Evolutionary conservation across 371 early-diverging fungal species (phyloP).

Genomic region (Coemansia sp.): DNA sequence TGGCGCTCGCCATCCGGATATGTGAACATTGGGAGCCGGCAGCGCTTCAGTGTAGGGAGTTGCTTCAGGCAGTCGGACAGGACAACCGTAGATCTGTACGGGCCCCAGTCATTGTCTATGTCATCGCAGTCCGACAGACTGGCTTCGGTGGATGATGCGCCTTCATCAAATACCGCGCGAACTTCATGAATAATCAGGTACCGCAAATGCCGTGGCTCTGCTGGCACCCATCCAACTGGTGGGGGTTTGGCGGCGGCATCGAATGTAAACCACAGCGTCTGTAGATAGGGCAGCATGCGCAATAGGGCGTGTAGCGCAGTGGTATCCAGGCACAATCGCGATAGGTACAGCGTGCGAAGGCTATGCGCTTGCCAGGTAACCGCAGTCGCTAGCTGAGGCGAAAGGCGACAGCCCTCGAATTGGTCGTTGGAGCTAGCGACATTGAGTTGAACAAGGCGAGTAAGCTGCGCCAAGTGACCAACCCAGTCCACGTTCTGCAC

Average conservation of each 20-base stretch:
- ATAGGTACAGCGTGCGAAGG: slow-evolving; percentile 33
- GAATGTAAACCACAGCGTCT: slow-evolving; percentile 40
- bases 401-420: slow-evolving; percentile 38
- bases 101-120: not conserved
- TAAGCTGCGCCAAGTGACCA: slow-evolving; percentile 10
- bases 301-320: slow-evolving; percentile 12
- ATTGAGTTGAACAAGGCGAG: slow-evolving; percentile 16
- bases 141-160: not conserved
- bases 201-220: not conserved
- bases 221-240: not conserved
- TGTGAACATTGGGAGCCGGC: slow-evolving; percentile 47
- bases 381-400: slow-evolving; percentile 12
- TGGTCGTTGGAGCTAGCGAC: slow-evolving; percentile 47
- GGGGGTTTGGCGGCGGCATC: not conserved
- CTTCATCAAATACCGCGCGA: not conserved
- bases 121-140: not conserved
- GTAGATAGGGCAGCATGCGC: slow-evolving; percentile 26
- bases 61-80: slow-evolving; percentile 15
- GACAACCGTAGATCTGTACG: not conserved
- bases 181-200: slow-evolving; percentile 33
- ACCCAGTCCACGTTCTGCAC: slow-evolving; percentile 32
- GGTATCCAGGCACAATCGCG: slow-evolving; percentile 22
- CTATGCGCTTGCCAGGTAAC: slow-evolving; percentile 17
- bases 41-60: slow-evolving; percentile 25
- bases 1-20: slow-evolving; percentile 31